Conservation (phyloP, 257 asterid genomes). For the Mentha longifolia region DNA sequence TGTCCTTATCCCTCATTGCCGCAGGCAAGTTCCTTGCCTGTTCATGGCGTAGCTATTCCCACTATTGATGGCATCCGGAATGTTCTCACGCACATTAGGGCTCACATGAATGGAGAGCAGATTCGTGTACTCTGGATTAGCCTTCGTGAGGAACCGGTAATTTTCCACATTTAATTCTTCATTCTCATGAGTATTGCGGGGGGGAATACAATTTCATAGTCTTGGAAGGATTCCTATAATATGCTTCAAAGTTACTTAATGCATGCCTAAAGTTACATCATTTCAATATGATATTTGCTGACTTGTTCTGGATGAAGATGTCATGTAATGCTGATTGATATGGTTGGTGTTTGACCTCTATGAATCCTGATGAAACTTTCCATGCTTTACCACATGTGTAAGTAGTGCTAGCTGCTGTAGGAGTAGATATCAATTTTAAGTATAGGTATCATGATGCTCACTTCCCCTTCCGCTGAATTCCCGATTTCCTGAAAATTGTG, state of each 20-base stretch:
- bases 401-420: slow-evolving; percentile 21
- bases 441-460: background rate
- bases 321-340: slow-evolving; percentile 5
- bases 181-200: background rate
- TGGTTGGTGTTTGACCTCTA: slow-evolving; percentile 24
- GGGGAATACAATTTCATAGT: slow-evolving; percentile 6
- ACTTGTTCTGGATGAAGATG: slow-evolving; percentile 6
- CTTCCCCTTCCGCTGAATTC: background rate
- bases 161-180: slow-evolving; percentile 19
- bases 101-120: slow-evolving; percentile 61
- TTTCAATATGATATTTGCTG: slow-evolving; percentile 11
- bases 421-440: slow-evolving; percentile 8
- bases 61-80: slow-evolving; percentile 88
- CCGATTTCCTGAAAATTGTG: slow-evolving; percentile 9
- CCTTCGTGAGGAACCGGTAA: slow-evolving; percentile 99
- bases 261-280: slow-evolving; percentile 19
- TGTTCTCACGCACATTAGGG: slow-evolving; percentile 87
- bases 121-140: slow-evolving; percentile 85
- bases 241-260: slow-evolving; percentile 10
- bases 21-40: slow-evolving; percentile 81
- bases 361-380: slow-evolving; percentile 17
- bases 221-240: slow-evolving; percentile 14
- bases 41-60: slow-evolving; percentile 98
- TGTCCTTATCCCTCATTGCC: slow-evolving; percentile 21
- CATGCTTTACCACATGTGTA: slow-evolving; percentile 16